These are phyloP conservation scores for Fragaria iinumae DNA, from an alignment of 306 rosid species.

Conservation along the genomic window DNA sequence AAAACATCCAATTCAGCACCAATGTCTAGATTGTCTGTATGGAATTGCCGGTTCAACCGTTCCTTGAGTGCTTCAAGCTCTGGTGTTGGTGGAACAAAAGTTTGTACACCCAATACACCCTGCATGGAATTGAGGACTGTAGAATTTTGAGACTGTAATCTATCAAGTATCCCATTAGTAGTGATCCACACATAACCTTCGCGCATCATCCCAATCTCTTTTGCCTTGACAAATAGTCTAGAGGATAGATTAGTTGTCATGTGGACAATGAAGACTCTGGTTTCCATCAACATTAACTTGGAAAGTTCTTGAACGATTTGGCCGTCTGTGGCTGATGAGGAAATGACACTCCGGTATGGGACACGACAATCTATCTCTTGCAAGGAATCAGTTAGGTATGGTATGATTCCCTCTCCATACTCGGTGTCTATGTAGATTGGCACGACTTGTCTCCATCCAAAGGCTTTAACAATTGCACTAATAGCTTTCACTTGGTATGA, in stretches of 20 bases:
- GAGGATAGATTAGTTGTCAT: conserved; percentile 27
- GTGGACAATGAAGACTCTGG: conserved; percentile 54
- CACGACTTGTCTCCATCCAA: conserved; percentile 43
- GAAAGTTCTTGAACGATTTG: conserved; percentile 38
- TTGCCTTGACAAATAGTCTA: conserved; percentile 38
- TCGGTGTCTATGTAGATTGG: conserved; percentile 46
- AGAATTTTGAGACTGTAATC: conserved; percentile 10
- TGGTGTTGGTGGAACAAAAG: conserved; percentile 33
- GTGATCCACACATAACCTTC: conserved; percentile 53
- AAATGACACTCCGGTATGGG: conserved; percentile 36
- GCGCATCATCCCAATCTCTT: conserved; percentile 49
- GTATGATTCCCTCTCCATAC: conserved; percentile 43
- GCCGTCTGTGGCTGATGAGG: conserved; percentile 30
- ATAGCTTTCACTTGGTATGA: conserved; percentile 41
- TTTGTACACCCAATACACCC: conserved; percentile 53
- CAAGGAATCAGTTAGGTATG: conserved; percentile 35
- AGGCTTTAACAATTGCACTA: conserved; percentile 28
- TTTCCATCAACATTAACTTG: conserved; percentile 45
- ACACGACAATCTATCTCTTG: conserved; percentile 31
- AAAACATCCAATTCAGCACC: conserved; percentile 27
- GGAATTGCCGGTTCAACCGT: conserved; percentile 45
- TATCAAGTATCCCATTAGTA: conserved; percentile 26
- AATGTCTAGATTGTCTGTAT: not conserved
- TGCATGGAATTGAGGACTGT: conserved; percentile 37
- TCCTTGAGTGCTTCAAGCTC: conserved; percentile 26